Base-by-base conservation (phyloP, 2,329 filamentous ascomycete genomes). In the Atkinsonella hypoxylon region DNA sequence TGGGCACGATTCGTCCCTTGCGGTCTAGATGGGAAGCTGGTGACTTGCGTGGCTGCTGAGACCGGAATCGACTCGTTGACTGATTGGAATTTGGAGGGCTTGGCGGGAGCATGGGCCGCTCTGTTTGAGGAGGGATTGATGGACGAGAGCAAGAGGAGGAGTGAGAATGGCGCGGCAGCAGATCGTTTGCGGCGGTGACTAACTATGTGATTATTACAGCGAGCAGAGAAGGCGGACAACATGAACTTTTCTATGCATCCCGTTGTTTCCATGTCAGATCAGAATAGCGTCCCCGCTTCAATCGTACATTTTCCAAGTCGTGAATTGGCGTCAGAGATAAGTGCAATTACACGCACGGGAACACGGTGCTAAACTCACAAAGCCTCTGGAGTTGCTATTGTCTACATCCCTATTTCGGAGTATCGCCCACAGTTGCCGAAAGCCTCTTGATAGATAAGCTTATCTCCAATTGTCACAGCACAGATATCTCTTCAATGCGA, bases 1-100 rank as follows among this genome's bases (percentile, higher is more conserved):
- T 81, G 78, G 78, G 65, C 66, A 42, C 76, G 90, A 54, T 95
- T 97, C 64, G 83, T 90, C n/a, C 85, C 89, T 13, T 97, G 91
- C 72, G 93, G 93, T 0, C 67, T 97, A 39, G 81, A 84, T 54
- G 90, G 85, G 22, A 87, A 86, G 69, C 74, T 77, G 53, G 83
- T 87, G 49, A 94, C 88, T n/a, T 90, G 80, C 63, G 75, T 95
- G 52, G 71, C 73, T 55, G 72, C 70, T 39, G 76, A 86, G 64
- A 54, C 73, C 47, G 63, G 51, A 47, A 22, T 40, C 38, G 45
- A 50, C 11, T 12, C n/a, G 22, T 31, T 47, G 20, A 45, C 36
- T n/a, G 39, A 31, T 6, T 66, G 61, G 61, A 57, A 66, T n/a
- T 51, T 64, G 46, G 51, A 55, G 10, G 50, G 48, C 5, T 15